Base-by-base conservation (phyloP, 257 asterid genomes). In the Solanum bulbocastanum region DNA sequence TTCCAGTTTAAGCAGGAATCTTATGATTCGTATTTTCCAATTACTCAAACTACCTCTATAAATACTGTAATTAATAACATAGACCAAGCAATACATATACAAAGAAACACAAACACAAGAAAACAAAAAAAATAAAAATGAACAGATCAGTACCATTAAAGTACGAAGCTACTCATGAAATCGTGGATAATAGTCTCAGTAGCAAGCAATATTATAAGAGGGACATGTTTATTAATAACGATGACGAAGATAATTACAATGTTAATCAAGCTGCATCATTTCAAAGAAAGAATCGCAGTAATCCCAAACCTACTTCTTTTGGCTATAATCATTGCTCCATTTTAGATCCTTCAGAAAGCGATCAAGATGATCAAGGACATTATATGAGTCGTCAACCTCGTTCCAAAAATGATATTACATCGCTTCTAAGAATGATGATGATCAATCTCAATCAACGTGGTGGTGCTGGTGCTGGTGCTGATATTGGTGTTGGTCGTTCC, bases 81-180 rank as follows among this genome's bases (percentile, higher is more conserved):
- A 23, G 22, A 22, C 12, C 22, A 76, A 39, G 58, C 35, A 76
- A 76, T 5, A 73, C 32, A 23, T 12, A 9, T 1, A 39, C 58
- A 68, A 68, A 42, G 33, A 75, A 37, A 39, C 20, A 75, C 56
- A 75, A 73, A 33, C 15, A 73, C 10, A 25, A 15, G 23, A 18
- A 22, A 23, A 74, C 4, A 39, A 76, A 76, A 52, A 5, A 56
- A 6, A 49, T 5, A 52, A 56, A 7, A 56, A 56, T 56, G 65
- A 56, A 18, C 65, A 52, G 8, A 15, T 49, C 10, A 52, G 62
- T 2, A 6, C 9, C 65, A 56, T 56, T 10, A 56, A 56, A 2
- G n/a, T 6, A 18, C 65, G 0, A 0, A 0, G 9, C 65, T 56
- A 18, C n/a, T 56, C 22, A 49, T 46, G 0, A 1, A 5, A 6